Conservation (phyloP, 352 stramenopile species). For the Pythium dissimile region DNA sequence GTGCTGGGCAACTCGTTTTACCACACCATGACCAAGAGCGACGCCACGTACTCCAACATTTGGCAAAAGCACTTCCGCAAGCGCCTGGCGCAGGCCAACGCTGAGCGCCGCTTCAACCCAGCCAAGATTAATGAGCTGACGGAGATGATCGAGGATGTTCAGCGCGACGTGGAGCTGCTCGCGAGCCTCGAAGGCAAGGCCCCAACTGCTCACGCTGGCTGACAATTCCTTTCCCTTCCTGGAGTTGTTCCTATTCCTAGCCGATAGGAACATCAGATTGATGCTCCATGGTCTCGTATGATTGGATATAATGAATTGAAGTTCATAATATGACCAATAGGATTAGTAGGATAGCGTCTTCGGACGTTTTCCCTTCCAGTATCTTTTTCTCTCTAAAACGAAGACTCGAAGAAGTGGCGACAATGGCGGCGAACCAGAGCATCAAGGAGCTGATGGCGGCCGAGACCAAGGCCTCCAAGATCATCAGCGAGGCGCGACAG, state of each 20-base stretch:
- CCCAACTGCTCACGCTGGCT: not conserved
- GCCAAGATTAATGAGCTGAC: slow-evolving; percentile 41
- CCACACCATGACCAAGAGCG: slow-evolving; percentile 73
- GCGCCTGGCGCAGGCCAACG: slow-evolving; percentile 38
- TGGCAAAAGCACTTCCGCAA: slow-evolving; percentile 67
- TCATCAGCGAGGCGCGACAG: slow-evolving; percentile 85
- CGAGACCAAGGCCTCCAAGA: slow-evolving; percentile 89
- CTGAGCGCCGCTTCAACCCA: slow-evolving; percentile 53
- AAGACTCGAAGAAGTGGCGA: not conserved
- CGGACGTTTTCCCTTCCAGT: not conserved
- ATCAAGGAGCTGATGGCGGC: slow-evolving; percentile 90
- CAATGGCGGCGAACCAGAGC: slow-evolving; percentile 83
- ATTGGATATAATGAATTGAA: slow-evolving; percentile 3
- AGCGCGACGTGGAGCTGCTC: slow-evolving; percentile 63
- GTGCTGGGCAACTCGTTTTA: slow-evolving; percentile 83
- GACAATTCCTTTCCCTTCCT: not conserved
- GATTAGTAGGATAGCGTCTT: not conserved
- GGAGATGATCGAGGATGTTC: slow-evolving; percentile 42
- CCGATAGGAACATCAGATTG: slow-evolving; percentile 2
- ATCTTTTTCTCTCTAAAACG: slow-evolving; percentile 2
- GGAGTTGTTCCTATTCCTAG: not conserved
- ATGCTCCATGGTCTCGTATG: not conserved
- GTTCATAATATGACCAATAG: slow-evolving; percentile 7
- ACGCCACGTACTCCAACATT: slow-evolving; percentile 82
- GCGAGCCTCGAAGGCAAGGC: slow-evolving; percentile 39